phyloP scores from a whole-genome alignment of 495 filamentous ascomycete species.

The Daldinia caldariorum region DNA sequence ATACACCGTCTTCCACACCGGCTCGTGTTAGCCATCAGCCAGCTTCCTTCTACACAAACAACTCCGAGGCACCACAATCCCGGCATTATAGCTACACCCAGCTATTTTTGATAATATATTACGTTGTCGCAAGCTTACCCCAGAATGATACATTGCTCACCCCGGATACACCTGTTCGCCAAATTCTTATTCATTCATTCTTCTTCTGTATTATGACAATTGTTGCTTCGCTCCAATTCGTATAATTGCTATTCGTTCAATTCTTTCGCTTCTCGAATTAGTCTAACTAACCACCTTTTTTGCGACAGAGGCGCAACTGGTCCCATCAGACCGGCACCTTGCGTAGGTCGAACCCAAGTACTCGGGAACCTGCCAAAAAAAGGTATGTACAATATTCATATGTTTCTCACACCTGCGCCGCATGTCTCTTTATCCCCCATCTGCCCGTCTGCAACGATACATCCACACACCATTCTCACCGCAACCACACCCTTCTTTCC shows the following conservation, averaged over 20 bases:
- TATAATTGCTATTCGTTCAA: slow-evolving; percentile 18
- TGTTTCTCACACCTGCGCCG: slow-evolving; percentile 32
- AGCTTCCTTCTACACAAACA: slow-evolving; percentile 31
- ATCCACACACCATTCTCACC: slow-evolving; percentile 46
- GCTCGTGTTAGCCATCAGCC: slow-evolving; percentile 21
- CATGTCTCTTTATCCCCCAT: slow-evolving; percentile 43
- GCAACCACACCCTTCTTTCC: slow-evolving; percentile 42
- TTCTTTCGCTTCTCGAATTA: slow-evolving; percentile 17
- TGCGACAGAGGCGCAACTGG: slow-evolving; percentile 35
- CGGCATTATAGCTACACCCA: slow-evolving; percentile 31
- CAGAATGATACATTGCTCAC: slow-evolving; percentile 34
- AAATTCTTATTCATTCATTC: slow-evolving; percentile 21
- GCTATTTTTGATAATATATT: slow-evolving; percentile 42
- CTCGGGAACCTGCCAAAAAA: slow-evolving; percentile 46
- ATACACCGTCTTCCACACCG: slow-evolving; percentile 30
- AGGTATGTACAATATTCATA: slow-evolving; percentile 45
- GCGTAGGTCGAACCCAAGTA: slow-evolving; percentile 46
- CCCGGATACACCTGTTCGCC: slow-evolving; percentile 25
- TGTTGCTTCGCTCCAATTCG: slow-evolving; percentile 12
- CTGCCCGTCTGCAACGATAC: slow-evolving; percentile 51
- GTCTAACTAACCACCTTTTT: slow-evolving; percentile 37
- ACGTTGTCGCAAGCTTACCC: slow-evolving; percentile 44
- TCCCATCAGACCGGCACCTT: slow-evolving; percentile 46
- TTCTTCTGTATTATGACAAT: slow-evolving; percentile 14
- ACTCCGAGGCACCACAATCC: slow-evolving; percentile 41